phyloP scores from a whole-genome alignment of 2,329 filamentous ascomycete genomes.

The Aspergillus transmontanensis region DNA sequence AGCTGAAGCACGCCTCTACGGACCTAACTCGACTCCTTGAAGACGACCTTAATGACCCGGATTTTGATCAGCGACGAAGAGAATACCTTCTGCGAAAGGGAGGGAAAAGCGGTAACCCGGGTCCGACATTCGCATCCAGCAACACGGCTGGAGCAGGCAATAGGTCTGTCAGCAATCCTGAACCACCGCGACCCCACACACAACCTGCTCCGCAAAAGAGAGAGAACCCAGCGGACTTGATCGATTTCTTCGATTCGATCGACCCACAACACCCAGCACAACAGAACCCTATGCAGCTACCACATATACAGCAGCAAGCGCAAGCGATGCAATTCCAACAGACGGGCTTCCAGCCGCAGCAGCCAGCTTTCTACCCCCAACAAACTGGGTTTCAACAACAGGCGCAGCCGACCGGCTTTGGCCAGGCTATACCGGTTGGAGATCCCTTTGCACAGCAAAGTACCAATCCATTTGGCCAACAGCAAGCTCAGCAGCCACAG shows the following conservation, averaged over 20 bases:
- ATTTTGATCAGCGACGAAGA: conserved; percentile 89
- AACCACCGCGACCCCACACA: conserved; percentile 30
- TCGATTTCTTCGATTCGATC: conserved; percentile 93
- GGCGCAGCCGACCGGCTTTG: conserved; percentile 33
- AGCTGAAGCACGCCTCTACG: conserved; percentile 94
- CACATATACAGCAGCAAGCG: conserved; percentile 29
- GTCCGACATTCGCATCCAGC: conserved; percentile 24
- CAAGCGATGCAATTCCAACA: conserved; percentile 46
- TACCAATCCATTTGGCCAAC: conserved; percentile 41
- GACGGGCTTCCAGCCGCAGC: conserved; percentile 31
- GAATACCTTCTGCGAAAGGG: conserved; percentile 91
- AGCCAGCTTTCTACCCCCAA: conserved; percentile 26
- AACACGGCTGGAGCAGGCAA: conserved; percentile 17
- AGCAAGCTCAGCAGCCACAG: conserved; percentile 39
- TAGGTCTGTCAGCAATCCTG: conserved; percentile 31
- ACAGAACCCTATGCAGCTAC: conserved; percentile 42
- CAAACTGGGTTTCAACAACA: conserved; percentile 41
- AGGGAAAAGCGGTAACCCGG: conserved; percentile 59
- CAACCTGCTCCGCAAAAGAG: conserved; percentile 36
- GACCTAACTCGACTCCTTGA: conserved; percentile 87
- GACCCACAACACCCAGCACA: conserved; percentile 74
- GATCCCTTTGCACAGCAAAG: conserved; percentile 30
- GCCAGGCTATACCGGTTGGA: conserved; percentile 36
- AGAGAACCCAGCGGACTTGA: conserved; percentile 67
- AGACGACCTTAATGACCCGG: conserved; percentile 90